These are phyloP conservation scores for Suhomyces prunicola DNA, from an alignment of 805 yeast species.

Conservation along the genomic window DNA sequence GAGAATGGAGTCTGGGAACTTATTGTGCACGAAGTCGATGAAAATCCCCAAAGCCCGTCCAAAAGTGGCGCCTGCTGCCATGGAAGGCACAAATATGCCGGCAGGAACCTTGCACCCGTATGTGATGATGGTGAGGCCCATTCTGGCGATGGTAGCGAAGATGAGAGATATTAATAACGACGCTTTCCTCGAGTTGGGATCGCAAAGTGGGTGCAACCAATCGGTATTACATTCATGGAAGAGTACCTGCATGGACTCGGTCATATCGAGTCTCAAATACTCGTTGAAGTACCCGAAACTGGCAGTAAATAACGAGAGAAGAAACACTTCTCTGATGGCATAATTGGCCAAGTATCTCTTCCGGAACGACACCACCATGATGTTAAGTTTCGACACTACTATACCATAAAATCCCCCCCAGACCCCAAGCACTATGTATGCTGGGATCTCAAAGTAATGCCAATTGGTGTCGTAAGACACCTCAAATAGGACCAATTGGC, in stretches of 20 bases:
- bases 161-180: constrained; percentile 50
- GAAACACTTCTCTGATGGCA: constrained; percentile 69
- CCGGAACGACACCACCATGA: constrained; percentile 72
- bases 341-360: constrained; percentile 57
- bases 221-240: constrained; percentile 74
- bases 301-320: constrained; percentile 68
- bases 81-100: constrained; percentile 95
- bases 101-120: constrained; percentile 95
- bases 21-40: constrained; percentile 45
- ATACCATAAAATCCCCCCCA: constrained; percentile 94
- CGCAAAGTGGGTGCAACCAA: constrained; percentile 43
- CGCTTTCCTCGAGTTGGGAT: constrained; percentile 24
- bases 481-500: constrained; percentile 89
- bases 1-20: constrained; percentile 33
- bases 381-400: constrained; percentile 68
- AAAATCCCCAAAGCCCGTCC: constrained; percentile 84
- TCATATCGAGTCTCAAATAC: constrained; percentile 85
- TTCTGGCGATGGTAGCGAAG: constrained; percentile 70
- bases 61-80: constrained; percentile 94
- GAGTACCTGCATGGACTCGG: constrained; percentile 86
- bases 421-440: constrained; percentile 73
- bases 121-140: constrained; percentile 71
- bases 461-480: constrained; percentile 85
- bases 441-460: constrained; percentile 82
- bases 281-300: constrained; percentile 78